These are phyloP conservation scores for Penicillium palitans DNA, from an alignment of 2,329 filamentous ascomycete species.

Conservation along the genomic window DNA sequence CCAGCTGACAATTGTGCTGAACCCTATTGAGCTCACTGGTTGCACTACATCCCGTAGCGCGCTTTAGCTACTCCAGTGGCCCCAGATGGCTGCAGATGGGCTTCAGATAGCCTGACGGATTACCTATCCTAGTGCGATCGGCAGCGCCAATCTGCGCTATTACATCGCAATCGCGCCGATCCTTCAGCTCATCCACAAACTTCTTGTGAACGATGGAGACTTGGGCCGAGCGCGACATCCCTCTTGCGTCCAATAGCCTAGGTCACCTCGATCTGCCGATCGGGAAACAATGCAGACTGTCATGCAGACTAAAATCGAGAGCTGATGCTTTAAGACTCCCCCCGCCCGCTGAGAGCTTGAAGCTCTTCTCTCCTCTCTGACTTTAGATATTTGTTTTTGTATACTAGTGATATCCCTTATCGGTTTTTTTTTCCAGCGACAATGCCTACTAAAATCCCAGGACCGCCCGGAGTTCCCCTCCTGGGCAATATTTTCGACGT, in stretches of 20 bases:
- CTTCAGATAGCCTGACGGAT: conserved; percentile 12
- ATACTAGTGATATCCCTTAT: conserved; percentile 10
- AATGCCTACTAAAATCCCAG: conserved; percentile 54
- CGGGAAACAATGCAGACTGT: conserved; percentile 5
- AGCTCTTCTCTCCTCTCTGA: conserved; percentile 4
- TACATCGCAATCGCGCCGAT: conserved; percentile 29
- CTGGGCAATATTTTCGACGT: conserved; percentile 56
- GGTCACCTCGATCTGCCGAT: conserved; percentile 23
- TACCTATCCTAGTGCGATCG: conserved; percentile 21
- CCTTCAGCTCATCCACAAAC: conserved; percentile 21
- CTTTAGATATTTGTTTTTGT: conserved; percentile 2
- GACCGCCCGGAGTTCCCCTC: conserved; percentile 52
- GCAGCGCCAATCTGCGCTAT: conserved; percentile 27
- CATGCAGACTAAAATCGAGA: conserved; percentile 20
- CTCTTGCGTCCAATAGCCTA: conserved; percentile 12
- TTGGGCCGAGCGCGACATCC: conserved; percentile 10
- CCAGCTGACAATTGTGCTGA: conserved; percentile 24
- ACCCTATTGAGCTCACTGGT: conserved; percentile 23
- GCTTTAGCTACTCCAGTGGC: conserved; percentile 9
- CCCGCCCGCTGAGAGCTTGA: conserved; percentile 3
- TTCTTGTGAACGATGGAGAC: conserved; percentile 25
- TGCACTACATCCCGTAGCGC: conserved; percentile 25
- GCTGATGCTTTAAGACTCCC: conserved; percentile 14
- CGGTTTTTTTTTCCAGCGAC: conserved; percentile 1
- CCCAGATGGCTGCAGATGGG: conserved; percentile 20